Percentiles rank a stretch among this genome's conserved stretches.
These are phyloP conservation scores for Fonsecaea erecta DNA, from an alignment of 2,329 filamentous ascomycete genomes.

Conservation along the genomic window DNA sequence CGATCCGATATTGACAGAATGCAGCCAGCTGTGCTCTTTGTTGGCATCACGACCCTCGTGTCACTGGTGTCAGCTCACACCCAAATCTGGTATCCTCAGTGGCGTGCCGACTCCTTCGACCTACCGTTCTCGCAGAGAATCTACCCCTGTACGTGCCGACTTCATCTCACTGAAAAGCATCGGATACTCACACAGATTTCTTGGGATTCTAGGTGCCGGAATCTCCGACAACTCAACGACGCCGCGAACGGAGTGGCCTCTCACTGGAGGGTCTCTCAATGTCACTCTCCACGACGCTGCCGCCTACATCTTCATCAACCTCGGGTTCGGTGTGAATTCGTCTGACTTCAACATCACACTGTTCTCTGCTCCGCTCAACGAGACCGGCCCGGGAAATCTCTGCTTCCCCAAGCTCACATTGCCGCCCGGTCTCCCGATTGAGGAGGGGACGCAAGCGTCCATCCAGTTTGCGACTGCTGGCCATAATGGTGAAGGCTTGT, in stretches of 20 bases:
- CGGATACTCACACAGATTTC: neutral
- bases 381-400: neutral
- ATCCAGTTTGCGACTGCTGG: neutral
- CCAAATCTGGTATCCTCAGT: neutral
- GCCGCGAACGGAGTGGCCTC: neutral
- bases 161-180: neutral
- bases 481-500: neutral
- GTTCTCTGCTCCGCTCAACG: neutral
- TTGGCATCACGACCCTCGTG: neutral
- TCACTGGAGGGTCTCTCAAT: neutral
- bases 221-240: neutral
- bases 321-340: neutral
- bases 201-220: neutral
- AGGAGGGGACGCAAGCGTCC: neutral
- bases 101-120: neutral
- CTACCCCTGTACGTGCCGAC: neutral
- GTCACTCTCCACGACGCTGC: conserved; percentile 1
- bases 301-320: conserved; percentile 1
- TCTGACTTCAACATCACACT: neutral
- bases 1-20: neutral
- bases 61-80: conserved; percentile 1
- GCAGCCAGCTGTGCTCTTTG: neutral
- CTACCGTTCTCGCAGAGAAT: neutral
- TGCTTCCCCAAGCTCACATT: neutral
- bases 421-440: neutral